Evolutionary conservation across 495 filamentous ascomycete species (phyloP).

Genomic region (Parmelia sp.): DNA sequence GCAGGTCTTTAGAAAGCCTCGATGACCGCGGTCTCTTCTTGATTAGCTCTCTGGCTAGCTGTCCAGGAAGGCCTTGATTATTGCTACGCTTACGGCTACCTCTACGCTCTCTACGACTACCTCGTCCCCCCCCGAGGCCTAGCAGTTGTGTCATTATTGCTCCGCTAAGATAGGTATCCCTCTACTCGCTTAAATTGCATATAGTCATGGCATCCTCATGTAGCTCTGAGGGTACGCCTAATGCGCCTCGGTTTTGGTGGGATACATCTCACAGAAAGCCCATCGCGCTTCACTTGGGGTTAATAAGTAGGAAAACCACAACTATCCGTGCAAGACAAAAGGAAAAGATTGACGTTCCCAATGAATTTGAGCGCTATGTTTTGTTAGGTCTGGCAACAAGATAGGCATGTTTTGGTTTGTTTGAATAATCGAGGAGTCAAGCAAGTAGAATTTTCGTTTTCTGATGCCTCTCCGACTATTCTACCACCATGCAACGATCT

Average conservation of each 20-base stretch:
- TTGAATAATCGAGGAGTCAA: background rate
- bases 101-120: no score
- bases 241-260: background rate
- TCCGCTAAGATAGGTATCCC: no score
- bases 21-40: no score
- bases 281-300: background rate
- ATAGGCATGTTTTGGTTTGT: background rate
- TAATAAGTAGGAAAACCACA: background rate
- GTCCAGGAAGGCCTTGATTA: no score
- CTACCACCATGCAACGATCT: background rate
- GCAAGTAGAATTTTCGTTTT: background rate
- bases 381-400: background rate
- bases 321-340: background rate
- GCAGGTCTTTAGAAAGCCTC: no score
- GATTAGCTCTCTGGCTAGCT: no score
- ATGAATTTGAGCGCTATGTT: background rate
- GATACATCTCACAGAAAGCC: background rate
- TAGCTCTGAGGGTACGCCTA: background rate
- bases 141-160: no score
- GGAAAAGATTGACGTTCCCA: background rate
- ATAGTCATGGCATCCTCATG: background rate
- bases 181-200: no score
- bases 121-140: no score
- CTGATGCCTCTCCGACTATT: background rate
- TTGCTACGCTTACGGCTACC: no score